phyloP scores from a whole-genome alignment of 129 eudicot genomes.

The Kitagawia praeruptora region DNA sequence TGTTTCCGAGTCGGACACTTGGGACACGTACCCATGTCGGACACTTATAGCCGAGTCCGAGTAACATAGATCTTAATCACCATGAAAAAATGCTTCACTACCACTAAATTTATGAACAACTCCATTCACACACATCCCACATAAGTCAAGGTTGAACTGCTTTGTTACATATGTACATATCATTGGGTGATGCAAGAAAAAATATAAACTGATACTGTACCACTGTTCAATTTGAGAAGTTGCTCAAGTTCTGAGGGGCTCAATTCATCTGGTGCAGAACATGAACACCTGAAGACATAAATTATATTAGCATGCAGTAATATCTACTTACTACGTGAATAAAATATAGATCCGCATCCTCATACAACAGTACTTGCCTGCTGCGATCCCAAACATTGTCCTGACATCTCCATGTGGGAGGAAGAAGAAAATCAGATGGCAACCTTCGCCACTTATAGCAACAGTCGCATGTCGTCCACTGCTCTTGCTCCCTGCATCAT shows the following conservation, averaged over 20 bases:
- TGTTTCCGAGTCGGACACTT: no score
- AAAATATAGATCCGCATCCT: neutral
- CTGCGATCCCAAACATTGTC: constrained; percentile 58
- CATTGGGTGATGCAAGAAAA: neutral
- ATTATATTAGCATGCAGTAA: neutral
- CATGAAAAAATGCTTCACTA: neutral
- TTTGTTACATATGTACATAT: neutral
- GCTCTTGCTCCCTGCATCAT: constrained; percentile 67
- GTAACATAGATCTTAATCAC: no score
- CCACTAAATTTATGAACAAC: neutral
- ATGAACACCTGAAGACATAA: constrained; percentile 49
- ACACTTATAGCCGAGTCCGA: no score
- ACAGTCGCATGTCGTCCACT: constrained; percentile 85
- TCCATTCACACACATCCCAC: neutral
- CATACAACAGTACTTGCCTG: constrained; percentile 31
- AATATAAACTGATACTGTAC: constrained; percentile 26
- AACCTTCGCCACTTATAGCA: constrained; percentile 91
- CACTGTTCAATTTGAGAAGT: constrained; percentile 58
- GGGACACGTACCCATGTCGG: no score
- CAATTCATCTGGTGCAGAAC: constrained; percentile 84
- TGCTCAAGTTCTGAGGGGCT: constrained; percentile 59
- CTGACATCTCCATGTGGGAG: constrained; percentile 84
- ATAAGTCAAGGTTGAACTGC: neutral
- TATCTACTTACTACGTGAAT: neutral
- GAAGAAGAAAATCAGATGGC: constrained; percentile 70